Evolutionary conservation across 495 filamentous ascomycete species (phyloP).

Genomic region (Xylaria venustula): DNA sequence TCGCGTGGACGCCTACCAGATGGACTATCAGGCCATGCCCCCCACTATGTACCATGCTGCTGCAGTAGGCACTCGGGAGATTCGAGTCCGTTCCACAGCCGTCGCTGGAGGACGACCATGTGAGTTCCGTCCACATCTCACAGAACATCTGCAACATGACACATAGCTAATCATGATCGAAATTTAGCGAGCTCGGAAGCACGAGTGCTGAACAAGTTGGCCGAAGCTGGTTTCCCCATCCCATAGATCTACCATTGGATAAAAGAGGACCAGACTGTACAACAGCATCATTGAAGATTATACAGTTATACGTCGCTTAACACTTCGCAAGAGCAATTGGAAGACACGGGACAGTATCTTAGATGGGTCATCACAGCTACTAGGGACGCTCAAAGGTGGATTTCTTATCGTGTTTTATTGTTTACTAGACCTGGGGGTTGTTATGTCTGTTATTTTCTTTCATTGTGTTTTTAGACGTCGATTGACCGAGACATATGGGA

Average conservation of each 20-base stretch:
- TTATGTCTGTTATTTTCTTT: not conserved
- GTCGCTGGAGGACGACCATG: slow-evolving; percentile 5
- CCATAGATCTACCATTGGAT: not conserved
- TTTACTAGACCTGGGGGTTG: not conserved
- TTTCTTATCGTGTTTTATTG: not conserved
- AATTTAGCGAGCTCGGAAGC: slow-evolving; percentile 4
- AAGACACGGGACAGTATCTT: not conserved
- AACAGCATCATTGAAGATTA: not conserved
- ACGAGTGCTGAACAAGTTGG: not conserved
- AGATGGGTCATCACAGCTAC: not conserved
- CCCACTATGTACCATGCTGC: not conserved
- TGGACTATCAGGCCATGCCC: slow-evolving; percentile 4
- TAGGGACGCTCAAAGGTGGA: not conserved
- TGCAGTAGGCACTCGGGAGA: not conserved
- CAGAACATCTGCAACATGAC: not conserved
- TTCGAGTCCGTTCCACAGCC: not conserved
- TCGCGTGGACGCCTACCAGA: slow-evolving; percentile 4
- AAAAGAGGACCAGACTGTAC: not conserved
- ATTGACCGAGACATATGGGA: not conserved
- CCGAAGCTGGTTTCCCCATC: not conserved
- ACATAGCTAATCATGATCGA: not conserved
- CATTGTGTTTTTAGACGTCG: not conserved
- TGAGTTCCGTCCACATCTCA: not conserved
- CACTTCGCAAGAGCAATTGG: not conserved
- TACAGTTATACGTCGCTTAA: not conserved